Evolutionary conservation across 768 basidiomycete species (phyloP).

Genomic region (Clitopilus hobsonii): DNA sequence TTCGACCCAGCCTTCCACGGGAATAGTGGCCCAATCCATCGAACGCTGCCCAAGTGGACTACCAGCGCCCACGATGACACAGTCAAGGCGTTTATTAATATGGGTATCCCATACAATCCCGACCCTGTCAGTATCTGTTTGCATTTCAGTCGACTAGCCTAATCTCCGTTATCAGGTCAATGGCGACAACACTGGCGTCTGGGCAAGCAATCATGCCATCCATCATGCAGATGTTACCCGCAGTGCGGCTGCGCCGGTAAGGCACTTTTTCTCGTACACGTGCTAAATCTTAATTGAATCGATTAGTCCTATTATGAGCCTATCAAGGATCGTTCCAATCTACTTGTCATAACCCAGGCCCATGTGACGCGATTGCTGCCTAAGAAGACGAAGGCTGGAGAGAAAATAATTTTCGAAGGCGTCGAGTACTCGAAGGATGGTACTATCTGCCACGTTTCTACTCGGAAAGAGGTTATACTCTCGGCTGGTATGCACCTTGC

Average conservation of each 20-base stretch:
- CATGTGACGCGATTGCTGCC: not conserved
- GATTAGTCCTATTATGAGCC: constrained; percentile 11
- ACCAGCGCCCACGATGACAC: not conserved
- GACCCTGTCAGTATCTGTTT: not conserved
- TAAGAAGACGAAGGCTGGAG: not conserved
- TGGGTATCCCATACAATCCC: constrained; percentile 2
- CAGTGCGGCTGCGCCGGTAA: constrained; percentile 15
- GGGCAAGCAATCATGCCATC: constrained; percentile 9
- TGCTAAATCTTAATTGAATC: not conserved
- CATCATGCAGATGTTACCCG: constrained; percentile 10
- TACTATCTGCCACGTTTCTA: not conserved
- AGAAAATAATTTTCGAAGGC: not conserved
- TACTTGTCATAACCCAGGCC: constrained; percentile 5
- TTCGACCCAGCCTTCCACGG: not conserved
- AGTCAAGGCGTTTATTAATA: not conserved
- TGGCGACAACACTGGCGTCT: constrained; percentile 13
- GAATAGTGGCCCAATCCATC: not conserved
- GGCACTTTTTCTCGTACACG: not conserved
- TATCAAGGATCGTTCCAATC: constrained; percentile 3
- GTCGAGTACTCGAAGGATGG: constrained; percentile 9
- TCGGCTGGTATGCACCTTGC: constrained; percentile 1
- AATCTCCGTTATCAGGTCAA: constrained; percentile 6
- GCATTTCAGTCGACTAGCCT: not conserved
- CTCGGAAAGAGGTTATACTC: constrained; percentile 7
- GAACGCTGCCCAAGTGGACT: not conserved